Evolutionary conservation across 2,329 filamentous ascomycete genomes (phyloP).

Genomic region (Fusarium odoratissimum): DNA sequence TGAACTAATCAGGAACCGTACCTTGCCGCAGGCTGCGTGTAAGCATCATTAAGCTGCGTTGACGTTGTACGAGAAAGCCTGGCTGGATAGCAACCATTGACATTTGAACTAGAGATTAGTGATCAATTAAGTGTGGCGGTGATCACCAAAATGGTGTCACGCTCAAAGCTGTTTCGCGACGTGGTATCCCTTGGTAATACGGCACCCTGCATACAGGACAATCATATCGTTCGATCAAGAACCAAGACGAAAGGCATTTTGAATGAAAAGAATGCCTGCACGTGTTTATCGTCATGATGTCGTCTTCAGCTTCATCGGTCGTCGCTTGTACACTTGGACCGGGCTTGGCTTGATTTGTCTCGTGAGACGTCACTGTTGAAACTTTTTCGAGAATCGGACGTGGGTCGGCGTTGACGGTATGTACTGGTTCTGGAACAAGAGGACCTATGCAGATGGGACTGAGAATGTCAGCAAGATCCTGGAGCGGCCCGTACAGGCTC

Average conservation of each 20-base stretch:
- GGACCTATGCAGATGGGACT: slow-evolving; percentile 52
- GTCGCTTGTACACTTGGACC: neutral
- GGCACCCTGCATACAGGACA: slow-evolving; percentile 54
- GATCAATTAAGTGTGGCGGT: neutral
- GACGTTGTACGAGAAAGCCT: neutral
- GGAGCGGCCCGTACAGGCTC: neutral
- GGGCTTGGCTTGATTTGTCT: neutral
- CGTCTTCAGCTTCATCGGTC: slow-evolving; percentile 25
- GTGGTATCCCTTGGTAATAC: slow-evolving; percentile 45
- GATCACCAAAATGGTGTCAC: slow-evolving; percentile 40
- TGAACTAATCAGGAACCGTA: neutral
- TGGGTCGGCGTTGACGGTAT: slow-evolving; percentile 25
- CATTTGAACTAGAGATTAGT: slow-evolving; percentile 16
- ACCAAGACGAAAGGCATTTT: slow-evolving; percentile 55
- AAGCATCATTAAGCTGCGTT: slow-evolving; percentile 3
- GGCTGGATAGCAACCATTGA: neutral
- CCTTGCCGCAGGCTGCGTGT: slow-evolving; percentile 8
- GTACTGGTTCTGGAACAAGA: slow-evolving; percentile 44
- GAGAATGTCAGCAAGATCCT: slow-evolving; percentile 4
- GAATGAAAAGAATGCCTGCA: slow-evolving; percentile 56
- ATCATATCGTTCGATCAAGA: slow-evolving; percentile 50
- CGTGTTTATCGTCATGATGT: slow-evolving; percentile 51
- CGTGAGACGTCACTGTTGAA: slow-evolving; percentile 21
- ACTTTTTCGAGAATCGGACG: slow-evolving; percentile 33
- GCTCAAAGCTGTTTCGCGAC: slow-evolving; percentile 22